Base-by-base conservation (phyloP, 306 rosid genomes). In the Pyrus betulifolia region DNA sequence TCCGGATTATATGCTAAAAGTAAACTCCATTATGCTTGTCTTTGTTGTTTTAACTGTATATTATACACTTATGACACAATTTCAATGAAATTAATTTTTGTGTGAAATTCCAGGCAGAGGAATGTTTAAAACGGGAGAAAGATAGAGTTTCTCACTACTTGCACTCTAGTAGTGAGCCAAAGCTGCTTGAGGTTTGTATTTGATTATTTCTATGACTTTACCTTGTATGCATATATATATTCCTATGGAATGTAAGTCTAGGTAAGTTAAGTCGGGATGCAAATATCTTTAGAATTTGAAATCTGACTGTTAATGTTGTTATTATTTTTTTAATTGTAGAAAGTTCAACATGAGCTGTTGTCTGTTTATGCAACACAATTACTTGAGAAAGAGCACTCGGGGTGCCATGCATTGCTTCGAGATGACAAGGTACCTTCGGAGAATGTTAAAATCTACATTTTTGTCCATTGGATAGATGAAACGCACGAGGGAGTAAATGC, bases 361-460 rank as follows among this genome's bases (percentile, higher is more conserved):
- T 80, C 86, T 57, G 89, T 84, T 19, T 86, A 86, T 71, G 84
- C 86, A 40, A 86, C 85, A 54, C 89, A 86, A 67, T 80, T 86
- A 54, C 86, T 86, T 70, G 89, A 86, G 85, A 86, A 86, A 78
- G 89, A 86, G 83, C 89, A 86, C 79, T 86, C 89, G 55, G 89
- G 89, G 33, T 86, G 89, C 69, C 89, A 86, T 83, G 86, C 89
- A 14, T 81, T 86, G 70, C 89, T 86, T 65, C 72, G 89, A 86
- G 89, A 86, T 80, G 89, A 86, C 59, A 86, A 86, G 86, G 89
- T 86, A 75, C 67, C 58, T 78, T 14, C 6, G 28, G 52, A 49
- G 8, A 49, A 3, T 33, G 49, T 51, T 33, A 70, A 40, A 28
- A 30, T 28, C 59, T 45, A 7, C 12, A 18, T 12, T 5, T 30